phyloP scores from a whole-genome alignment of 2,329 filamentous ascomycete species.

The Penicillium palitans region DNA sequence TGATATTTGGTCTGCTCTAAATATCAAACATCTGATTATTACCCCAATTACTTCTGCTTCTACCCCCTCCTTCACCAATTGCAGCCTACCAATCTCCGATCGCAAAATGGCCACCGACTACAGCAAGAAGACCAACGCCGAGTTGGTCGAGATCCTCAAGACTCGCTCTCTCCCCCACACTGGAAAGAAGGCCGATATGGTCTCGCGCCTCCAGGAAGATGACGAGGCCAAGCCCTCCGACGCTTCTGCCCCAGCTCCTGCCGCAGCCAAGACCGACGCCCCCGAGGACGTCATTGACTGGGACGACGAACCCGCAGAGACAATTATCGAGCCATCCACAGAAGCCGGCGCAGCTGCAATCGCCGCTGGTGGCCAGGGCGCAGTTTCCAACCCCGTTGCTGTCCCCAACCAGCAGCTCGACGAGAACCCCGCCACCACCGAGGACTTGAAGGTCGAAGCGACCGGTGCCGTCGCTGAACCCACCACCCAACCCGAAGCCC shows the following conservation, averaged over 20 bases:
- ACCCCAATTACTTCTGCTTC: not conserved
- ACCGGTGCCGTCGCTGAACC: conserved; percentile 22
- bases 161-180: conserved; percentile 49
- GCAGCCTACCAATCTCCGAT: not conserved
- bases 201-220: conserved; percentile 49
- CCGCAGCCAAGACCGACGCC: conserved; percentile 30
- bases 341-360: conserved; percentile 36
- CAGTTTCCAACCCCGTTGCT: conserved; percentile 40
- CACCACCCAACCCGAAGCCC: conserved; percentile 21
- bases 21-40: not conserved
- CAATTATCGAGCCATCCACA: conserved; percentile 32
- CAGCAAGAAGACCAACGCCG: conserved; percentile 52
- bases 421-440: conserved; percentile 40
- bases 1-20: not conserved
- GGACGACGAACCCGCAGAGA: conserved; percentile 41
- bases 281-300: conserved; percentile 50
- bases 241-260: conserved; percentile 23
- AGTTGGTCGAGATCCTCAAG: conserved; percentile 52
- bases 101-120: conserved; percentile 47
- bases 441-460: conserved; percentile 40
- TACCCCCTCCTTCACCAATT: not conserved
- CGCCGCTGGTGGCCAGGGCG: conserved; percentile 41
- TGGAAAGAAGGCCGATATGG: conserved; percentile 53
- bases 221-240: conserved; percentile 35
- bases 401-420: conserved; percentile 44